Conservation (phyloP, 2,329 filamentous ascomycete species). For the Aspergillus chevalieri region DNA sequence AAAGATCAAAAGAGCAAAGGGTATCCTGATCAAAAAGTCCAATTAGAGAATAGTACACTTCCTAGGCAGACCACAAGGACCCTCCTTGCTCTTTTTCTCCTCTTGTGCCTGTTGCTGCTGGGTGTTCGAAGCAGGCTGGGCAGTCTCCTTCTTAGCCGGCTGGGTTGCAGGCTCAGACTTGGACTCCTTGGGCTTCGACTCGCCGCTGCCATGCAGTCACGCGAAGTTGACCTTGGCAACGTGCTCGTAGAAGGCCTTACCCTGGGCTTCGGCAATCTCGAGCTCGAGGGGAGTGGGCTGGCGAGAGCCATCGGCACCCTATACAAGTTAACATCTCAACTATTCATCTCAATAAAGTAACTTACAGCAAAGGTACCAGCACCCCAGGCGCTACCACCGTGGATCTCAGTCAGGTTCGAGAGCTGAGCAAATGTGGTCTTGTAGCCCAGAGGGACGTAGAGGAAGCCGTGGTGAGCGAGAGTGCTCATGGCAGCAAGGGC, state of each 20-base stretch:
- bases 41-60: constrained; percentile 65
- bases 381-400: constrained; percentile 86
- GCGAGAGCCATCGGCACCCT: constrained; percentile 69
- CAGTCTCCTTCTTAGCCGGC: constrained; percentile 17
- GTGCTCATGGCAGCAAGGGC: constrained; percentile 76
- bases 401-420: constrained; percentile 68
- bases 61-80: constrained; percentile 69
- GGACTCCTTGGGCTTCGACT: constrained; percentile 22
- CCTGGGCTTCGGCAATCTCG: constrained; percentile 73
- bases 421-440: constrained; percentile 67
- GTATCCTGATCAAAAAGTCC: constrained; percentile 4
- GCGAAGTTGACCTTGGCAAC: constrained; percentile 64
- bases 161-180: constrained; percentile 21
- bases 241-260: constrained; percentile 73
- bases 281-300: constrained; percentile 72
- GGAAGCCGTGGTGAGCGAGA: constrained; percentile 85
- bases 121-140: constrained; percentile 19
- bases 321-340: constrained; percentile 1
- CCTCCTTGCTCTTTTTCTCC: constrained; percentile 46
- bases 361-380: constrained; percentile 79
- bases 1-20: constrained; percentile 3
- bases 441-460: constrained; percentile 94
- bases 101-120: constrained; percentile 27
- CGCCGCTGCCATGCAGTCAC: constrained; percentile 67
- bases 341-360: constrained; percentile 3